These are phyloP conservation scores for Cerrena zonata DNA, from an alignment of 1,284 basidiomycete species.

Conservation along the genomic window DNA sequence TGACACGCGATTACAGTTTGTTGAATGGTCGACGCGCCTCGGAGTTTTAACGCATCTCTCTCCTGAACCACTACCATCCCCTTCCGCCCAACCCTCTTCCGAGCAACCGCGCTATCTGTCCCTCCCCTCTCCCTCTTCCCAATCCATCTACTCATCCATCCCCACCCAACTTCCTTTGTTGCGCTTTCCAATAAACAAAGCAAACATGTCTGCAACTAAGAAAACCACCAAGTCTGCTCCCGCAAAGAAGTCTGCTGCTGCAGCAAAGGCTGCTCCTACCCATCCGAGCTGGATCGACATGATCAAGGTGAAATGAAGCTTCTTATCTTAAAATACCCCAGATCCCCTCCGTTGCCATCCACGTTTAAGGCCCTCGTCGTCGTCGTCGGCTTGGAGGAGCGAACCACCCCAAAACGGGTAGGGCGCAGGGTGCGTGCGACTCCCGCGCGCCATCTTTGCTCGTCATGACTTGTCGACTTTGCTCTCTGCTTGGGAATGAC, in stretches of 20 bases:
- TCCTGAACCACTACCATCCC: slow-evolving; percentile 46
- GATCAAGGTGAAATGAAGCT: slow-evolving; percentile 58
- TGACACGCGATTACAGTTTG: slow-evolving; percentile 39
- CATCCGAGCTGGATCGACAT: slow-evolving; percentile 74
- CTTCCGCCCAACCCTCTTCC: slow-evolving; percentile 9
- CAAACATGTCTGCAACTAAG: slow-evolving; percentile 41
- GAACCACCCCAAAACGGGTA: slow-evolving; percentile 36
- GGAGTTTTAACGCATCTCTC: slow-evolving; percentile 53
- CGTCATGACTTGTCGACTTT: slow-evolving; percentile 18
- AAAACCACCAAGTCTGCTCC: slow-evolving; percentile 26
- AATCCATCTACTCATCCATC: slow-evolving; percentile 17
- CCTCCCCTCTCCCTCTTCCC: slow-evolving; percentile 22
- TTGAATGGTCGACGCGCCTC: slow-evolving; percentile 51
- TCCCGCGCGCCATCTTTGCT: slow-evolving; percentile 27
- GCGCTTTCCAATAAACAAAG: too few relatives aligned
- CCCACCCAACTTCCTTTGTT: too few relatives aligned
- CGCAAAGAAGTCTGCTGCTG: slow-evolving; percentile 31
- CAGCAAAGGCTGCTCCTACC: slow-evolving; percentile 37
- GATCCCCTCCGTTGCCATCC: too few relatives aligned
- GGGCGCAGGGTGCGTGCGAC: slow-evolving; percentile 36
- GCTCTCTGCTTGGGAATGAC: slow-evolving; percentile 4
- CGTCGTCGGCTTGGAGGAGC: slow-evolving; percentile 10
- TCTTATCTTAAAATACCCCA: not conserved
- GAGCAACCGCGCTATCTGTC: slow-evolving; percentile 12
- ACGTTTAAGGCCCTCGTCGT: not conserved